Evolutionary conservation across 225 moss, liverwort and hornwort genomes (phyloP).

Genomic region (Takakia lepidozioides): DNA sequence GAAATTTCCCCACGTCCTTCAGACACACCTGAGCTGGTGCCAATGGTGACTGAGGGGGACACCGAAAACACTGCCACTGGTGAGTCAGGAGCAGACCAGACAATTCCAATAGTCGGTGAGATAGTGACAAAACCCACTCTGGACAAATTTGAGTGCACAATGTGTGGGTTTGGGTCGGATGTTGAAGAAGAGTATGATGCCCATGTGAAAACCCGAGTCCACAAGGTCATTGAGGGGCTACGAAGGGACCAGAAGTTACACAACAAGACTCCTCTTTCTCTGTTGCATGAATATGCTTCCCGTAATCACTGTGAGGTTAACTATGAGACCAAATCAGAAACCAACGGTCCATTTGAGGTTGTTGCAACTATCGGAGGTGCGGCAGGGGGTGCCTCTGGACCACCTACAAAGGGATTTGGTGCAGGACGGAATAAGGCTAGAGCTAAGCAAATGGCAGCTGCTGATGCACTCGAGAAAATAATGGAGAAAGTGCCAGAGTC

Average conservation of each 20-base stretch:
- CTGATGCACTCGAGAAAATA: conserved; percentile 57
- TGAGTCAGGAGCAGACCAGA: conserved; percentile 25
- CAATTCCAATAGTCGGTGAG: conserved; percentile 23
- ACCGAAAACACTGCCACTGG: conserved; percentile 12
- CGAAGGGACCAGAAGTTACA: conserved; percentile 58
- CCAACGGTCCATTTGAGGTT: conserved; percentile 50
- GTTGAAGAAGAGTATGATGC: conserved; percentile 42
- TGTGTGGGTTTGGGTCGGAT: conserved; percentile 62
- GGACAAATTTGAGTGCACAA: conserved; percentile 55
- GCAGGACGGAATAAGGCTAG: conserved; percentile 56
- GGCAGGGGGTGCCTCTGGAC: conserved; percentile 51
- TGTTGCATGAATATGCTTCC: conserved; percentile 61
- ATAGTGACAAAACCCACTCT: conserved; percentile 35
- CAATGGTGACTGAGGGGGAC: conserved; percentile 9
- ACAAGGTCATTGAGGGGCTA: conserved; percentile 51
- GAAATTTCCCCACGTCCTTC: conserved; percentile 9
- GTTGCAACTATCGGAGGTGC: conserved; percentile 52
- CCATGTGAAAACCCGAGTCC: conserved; percentile 52
- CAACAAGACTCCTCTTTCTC: conserved; percentile 54
- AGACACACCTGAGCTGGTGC: conserved; percentile 16
- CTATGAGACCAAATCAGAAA: conserved; percentile 60
- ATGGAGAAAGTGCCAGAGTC: conserved; percentile 61
- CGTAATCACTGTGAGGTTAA: conserved; percentile 60
- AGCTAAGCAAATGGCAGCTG: conserved; percentile 63
- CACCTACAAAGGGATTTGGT: conserved; percentile 51